Base-by-base conservation (phyloP, 163 green algal species). In the Chloromonas sp. region DNA sequence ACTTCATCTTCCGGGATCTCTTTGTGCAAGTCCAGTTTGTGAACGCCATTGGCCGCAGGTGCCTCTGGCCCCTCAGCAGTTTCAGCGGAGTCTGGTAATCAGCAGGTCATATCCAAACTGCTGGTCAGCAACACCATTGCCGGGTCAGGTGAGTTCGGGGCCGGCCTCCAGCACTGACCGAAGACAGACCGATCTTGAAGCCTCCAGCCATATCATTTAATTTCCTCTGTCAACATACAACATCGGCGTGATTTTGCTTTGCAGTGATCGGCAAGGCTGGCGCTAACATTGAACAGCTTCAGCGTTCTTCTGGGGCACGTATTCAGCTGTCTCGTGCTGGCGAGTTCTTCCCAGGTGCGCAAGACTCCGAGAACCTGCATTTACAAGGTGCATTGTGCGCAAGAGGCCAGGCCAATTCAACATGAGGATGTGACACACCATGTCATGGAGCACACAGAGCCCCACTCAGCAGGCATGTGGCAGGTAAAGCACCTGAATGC, bases 281-380 rank as follows among this genome's bases (percentile, higher is more conserved):
- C 78, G 81, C 84, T 66, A 87, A 86, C 78, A 71, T 95, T 71
- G 91, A 93, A 85, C 90, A 95, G 87, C 89, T 95, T 1, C 92
- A 95, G 88, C 89, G 90, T 15, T 92, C 89, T 3, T 92, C 87
- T 1, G 89, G 89, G 58, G 92, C 92, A 1, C 87, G 92, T 0
- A 91, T 95, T 13, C 92, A 95, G 87, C 86, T 95, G 11, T 95
- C 92, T 2, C 85, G 92, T 3, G 84, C 90, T 13, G 92, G 92
- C 60, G 92, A 95, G 88, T 94, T 93, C 76, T 94, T 92, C 78
- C 90, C 92, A 89, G 90, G 91, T 91, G 81, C 81, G 86, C 80
- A 74, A 74, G 66, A 36, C 36, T 36, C 36, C 36, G 66, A 8
- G 8, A 76, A 76, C 66, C 66, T 76, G 5, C 66, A 76, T 76